Conservation (phyloP, 129 eudicot species). For the Artemisia argyi region DNA sequence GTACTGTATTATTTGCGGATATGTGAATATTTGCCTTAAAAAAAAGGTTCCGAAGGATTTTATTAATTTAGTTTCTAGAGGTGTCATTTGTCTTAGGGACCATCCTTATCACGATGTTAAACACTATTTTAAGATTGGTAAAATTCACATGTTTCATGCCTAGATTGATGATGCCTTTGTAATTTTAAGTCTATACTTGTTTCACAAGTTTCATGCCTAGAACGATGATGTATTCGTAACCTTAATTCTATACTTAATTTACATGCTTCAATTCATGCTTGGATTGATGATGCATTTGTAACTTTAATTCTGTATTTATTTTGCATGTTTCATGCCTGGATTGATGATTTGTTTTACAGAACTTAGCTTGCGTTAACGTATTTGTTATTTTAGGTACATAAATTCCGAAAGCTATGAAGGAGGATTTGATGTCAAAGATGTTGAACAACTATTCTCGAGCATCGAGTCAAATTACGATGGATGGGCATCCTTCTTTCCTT, state of each 20-base stretch:
- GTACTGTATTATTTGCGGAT: too few species aligned
- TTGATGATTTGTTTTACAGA: not conserved
- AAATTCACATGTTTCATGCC: conserved; percentile 14
- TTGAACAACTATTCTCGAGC: conserved; percentile 65
- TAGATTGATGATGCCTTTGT: not conserved
- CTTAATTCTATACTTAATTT: not conserved
- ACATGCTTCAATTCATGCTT: conserved; percentile 14
- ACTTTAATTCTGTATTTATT: not conserved
- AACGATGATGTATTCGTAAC: not conserved
- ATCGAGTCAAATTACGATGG: conserved; percentile 58
- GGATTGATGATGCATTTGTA: not conserved
- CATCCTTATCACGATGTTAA: not conserved
- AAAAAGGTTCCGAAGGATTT: too few species aligned
- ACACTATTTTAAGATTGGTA: not conserved
- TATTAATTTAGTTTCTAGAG: not conserved
- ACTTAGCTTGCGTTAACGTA: not conserved
- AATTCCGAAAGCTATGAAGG: conserved; percentile 81
- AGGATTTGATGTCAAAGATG: conserved; percentile 61
- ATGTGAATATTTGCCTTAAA: too few species aligned
- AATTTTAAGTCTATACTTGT: not conserved
- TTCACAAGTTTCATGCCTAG: conserved; percentile 11
- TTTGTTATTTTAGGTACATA: conserved; percentile 48
- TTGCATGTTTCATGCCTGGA: conserved; percentile 10
- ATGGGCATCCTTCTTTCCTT: conserved; percentile 68
- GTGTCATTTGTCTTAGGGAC: not conserved